Conservation (phyloP, 2,329 filamentous ascomycete genomes). For the Sclerotinia glacialis region DNA sequence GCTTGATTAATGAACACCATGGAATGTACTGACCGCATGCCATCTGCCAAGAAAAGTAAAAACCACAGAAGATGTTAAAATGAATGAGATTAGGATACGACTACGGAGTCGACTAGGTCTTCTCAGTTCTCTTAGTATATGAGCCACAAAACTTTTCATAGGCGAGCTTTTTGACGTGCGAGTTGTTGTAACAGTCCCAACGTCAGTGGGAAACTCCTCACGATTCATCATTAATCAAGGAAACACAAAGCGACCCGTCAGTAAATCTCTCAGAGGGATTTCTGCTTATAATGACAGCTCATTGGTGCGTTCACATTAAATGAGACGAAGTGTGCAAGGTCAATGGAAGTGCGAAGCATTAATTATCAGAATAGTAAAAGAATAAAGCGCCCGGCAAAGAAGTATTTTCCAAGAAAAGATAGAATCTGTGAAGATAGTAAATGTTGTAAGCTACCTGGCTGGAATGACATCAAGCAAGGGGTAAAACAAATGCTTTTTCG, state of each 20-base stretch:
- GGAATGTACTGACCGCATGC: slow-evolving; percentile 18
- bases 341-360: neutral
- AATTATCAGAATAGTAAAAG: neutral
- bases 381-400: neutral
- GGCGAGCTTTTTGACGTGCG: slow-evolving; percentile 21
- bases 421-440: neutral
- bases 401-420: neutral
- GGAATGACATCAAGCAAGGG: slow-evolving; percentile 10
- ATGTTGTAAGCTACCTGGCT: neutral
- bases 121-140: slow-evolving; percentile 26
- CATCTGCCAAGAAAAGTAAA: slow-evolving; percentile 22
- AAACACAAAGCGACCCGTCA: neutral
- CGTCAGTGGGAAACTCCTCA: neutral
- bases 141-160: slow-evolving; percentile 23
- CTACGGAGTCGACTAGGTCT: slow-evolving; percentile 29
- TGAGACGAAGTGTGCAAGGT: neutral
- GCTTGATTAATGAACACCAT: neutral
- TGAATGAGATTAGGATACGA: slow-evolving; percentile 21
- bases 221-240: slow-evolving; percentile 4
- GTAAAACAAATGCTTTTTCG: neutral
- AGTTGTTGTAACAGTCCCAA: neutral
- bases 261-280: neutral
- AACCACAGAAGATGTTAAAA: slow-evolving; percentile 24
- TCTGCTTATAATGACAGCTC: neutral
- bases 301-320: neutral